phyloP scores from a whole-genome alignment of 192 early-diverging fungal genomes.

The Backusella luteola region DNA sequence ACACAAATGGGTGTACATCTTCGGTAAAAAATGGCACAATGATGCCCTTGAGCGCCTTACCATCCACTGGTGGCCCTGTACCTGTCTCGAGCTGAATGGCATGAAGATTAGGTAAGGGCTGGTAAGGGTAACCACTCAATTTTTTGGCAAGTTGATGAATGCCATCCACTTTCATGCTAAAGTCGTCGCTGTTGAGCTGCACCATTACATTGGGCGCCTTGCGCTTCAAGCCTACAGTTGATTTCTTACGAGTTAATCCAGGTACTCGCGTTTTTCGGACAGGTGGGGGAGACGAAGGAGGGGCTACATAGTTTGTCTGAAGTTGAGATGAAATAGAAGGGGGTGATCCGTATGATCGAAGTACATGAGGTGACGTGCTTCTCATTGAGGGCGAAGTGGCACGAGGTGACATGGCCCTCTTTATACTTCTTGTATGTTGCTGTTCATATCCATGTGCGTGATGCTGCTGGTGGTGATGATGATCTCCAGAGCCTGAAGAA shows the following conservation, averaged over 20 bases:
- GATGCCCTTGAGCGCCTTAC: conserved; percentile 8
- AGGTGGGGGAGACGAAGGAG: neutral
- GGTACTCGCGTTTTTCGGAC: conserved; percentile 24
- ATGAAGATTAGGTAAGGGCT: neutral
- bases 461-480: neutral
- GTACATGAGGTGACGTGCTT: conserved; percentile 1
- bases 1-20: neutral
- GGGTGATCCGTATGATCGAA: neutral
- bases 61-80: conserved; percentile 11
- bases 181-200: conserved; percentile 16
- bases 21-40: neutral
- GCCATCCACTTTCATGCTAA: conserved; percentile 2
- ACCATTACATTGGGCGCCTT: conserved; percentile 19
- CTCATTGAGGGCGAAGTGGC: neutral
- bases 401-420: conserved; percentile 16
- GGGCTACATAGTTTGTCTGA: neutral
- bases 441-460: neutral
- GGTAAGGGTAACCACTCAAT: conserved; percentile 9
- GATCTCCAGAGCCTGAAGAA: conserved; percentile 4
- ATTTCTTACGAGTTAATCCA: conserved; percentile 19
- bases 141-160: conserved; percentile 6
- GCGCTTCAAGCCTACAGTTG: conserved; percentile 13
- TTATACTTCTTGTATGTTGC: neutral
- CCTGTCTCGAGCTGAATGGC: conserved; percentile 16
- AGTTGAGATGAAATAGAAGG: neutral